phyloP scores from a whole-genome alignment of 1,139 yeast genomes.

The Torulaspora globosa region DNA sequence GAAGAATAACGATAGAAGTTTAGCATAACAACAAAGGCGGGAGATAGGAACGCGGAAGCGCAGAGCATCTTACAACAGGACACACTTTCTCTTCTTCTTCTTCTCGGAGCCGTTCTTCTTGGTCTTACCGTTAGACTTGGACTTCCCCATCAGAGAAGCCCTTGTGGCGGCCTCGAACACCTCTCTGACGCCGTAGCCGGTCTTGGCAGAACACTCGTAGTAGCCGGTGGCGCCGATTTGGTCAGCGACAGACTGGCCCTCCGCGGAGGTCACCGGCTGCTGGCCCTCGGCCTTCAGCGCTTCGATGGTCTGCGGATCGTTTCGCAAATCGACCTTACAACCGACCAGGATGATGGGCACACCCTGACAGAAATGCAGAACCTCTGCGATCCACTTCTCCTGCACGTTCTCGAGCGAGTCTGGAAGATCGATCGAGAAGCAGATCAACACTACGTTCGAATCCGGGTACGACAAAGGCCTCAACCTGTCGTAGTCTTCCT shows the following conservation, averaged over 20 bases:
- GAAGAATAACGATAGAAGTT: constrained; percentile 3
- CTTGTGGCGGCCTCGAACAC: constrained; percentile 92
- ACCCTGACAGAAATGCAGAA: constrained; percentile 89
- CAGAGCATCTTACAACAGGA: constrained; percentile 30
- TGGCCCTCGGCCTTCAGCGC: constrained; percentile 69
- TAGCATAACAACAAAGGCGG: neutral
- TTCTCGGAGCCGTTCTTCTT: constrained; percentile 33
- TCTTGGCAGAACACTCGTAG: constrained; percentile 90
- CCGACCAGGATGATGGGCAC: constrained; percentile 93
- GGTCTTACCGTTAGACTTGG: constrained; percentile 30
- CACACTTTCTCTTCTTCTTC: constrained; percentile 40
- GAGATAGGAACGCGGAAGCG: neutral
- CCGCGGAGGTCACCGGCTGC: constrained; percentile 70
- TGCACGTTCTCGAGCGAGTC: constrained; percentile 90
- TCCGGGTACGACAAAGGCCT: constrained; percentile 93
- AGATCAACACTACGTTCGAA: constrained; percentile 84
- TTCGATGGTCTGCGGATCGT: constrained; percentile 73
- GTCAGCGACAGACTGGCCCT: constrained; percentile 81
- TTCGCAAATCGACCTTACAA: constrained; percentile 84
- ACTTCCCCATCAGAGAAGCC: constrained; percentile 41
- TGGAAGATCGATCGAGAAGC: constrained; percentile 89
- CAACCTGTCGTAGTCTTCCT: constrained; percentile 93
- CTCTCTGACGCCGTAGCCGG: constrained; percentile 86
- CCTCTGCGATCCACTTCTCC: constrained; percentile 94
- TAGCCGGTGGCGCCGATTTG: constrained; percentile 83